Base-by-base conservation (phyloP, 2,329 filamentous ascomycete species). In the Ilyonectria sp. region DNA sequence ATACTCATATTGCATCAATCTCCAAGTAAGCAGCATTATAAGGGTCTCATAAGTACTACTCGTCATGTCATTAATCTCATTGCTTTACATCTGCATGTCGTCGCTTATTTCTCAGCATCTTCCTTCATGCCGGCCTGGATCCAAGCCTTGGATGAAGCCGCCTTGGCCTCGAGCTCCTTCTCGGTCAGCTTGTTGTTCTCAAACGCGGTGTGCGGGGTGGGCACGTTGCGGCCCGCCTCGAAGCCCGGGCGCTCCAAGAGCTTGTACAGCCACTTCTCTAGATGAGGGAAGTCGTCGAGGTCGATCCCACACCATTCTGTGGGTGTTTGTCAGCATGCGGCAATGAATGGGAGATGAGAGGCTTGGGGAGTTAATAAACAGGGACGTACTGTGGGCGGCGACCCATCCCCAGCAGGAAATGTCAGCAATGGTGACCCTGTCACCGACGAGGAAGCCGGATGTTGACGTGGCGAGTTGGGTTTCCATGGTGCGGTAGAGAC, bases 341-440 rank as follows among this genome's bases (percentile, higher is more conserved):
- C 11, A 4, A 13, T 33, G 7, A 9, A 23, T 13, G 26, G 15
- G 26, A n/a, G 15, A 0, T 6, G 21, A 23, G n/a, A 17, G 19
- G 21, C n/a, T 21, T 44, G 37, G 31, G 17, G 17, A 21, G 29
- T 19, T 2, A 19, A 11, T 33, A 4, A 11, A 33, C 2, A 33
- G 31, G 31, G 8, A 75, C 79, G 69, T 78, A 89, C 86, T 79
- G 40, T 83, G 79, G 15, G 79, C 60, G 5, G 90, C 85, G 5
- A 95, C 86, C 94, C 94, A 97, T 29, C 93, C 93, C 88, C 92
- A 94, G 79, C 89, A 89, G 47, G 93, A 86, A 67, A 97, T 93
- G 79, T 97, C 94, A 2, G 93, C 94, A 71, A 93, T 90, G 49
- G 92, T 94, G 68, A 87, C 84, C 69, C 89, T 89, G 78, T 93